phyloP scores from a whole-genome alignment of 2,329 filamentous ascomycete genomes.

The Clonostachys rhizophaga region DNA sequence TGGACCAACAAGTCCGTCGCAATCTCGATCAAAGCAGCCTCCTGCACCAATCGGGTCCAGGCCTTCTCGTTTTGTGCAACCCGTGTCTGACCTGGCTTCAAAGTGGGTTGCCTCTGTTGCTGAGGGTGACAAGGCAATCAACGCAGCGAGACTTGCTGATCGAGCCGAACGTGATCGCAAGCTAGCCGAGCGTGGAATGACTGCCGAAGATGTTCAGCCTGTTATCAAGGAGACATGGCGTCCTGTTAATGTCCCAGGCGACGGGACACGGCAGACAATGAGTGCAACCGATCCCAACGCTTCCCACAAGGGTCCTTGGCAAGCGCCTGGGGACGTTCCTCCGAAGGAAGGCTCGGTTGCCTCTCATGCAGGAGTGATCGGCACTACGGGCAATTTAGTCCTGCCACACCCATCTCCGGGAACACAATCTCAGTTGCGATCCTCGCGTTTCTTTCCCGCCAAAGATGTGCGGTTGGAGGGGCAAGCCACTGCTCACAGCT shows the following conservation, averaged over 20 bases:
- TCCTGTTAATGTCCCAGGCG: conserved; percentile 28
- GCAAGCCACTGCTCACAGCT: conserved; percentile 23
- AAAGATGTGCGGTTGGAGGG: conserved; percentile 41
- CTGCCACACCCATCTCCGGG: conserved; percentile 17
- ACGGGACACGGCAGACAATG: conserved; percentile 23
- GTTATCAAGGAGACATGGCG: conserved; percentile 52
- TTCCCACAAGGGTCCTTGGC: conserved; percentile 21
- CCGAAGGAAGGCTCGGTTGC: conserved; percentile 3
- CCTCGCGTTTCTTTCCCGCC: conserved; percentile 59
- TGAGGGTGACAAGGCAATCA: conserved; percentile 40
- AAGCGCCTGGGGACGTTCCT: conserved; percentile 17
- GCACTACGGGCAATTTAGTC: conserved; percentile 14
- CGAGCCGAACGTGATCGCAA: conserved; percentile 3
- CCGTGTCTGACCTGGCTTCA: conserved; percentile 24
- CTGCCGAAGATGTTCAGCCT: conserved; percentile 37
- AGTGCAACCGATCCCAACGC: conserved; percentile 16
- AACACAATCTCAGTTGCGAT: conserved; percentile 39
- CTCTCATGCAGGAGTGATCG: conserved; percentile 18
- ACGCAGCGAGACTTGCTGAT: conserved; percentile 20
- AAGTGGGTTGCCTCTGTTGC: conserved; percentile 36
- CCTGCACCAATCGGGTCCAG: conserved; percentile 24
- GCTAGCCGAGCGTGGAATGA: conserved; percentile 30
- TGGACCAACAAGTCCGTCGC: conserved; percentile 13
- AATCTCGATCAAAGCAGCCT: conserved; percentile 16
- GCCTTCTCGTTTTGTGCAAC: conserved; percentile 16